Conservation (phyloP, 1,284 basidiomycete genomes). For the Stereum hirsutum region DNA sequence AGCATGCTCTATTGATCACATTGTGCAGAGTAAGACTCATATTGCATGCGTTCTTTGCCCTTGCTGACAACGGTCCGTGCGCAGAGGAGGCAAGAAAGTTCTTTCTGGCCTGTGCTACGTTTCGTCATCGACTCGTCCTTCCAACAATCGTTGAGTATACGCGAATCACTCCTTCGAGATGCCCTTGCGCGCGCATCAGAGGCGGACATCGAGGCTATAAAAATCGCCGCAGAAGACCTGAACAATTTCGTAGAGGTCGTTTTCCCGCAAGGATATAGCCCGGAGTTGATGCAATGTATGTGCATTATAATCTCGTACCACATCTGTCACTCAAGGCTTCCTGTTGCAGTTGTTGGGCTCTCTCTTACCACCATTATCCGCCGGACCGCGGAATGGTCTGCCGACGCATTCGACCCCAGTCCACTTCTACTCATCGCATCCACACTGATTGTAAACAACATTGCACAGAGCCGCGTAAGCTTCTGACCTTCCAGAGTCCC, state of each 20-base stretch:
- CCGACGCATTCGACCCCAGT: constrained; percentile 40
- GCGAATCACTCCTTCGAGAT: constrained; percentile 48
- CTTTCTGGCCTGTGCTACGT: constrained; percentile 46
- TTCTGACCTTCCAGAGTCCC: not conserved
- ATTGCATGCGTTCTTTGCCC: not conserved
- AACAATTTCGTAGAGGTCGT: constrained; percentile 34
- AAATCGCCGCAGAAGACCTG: constrained; percentile 46
- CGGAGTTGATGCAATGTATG: constrained; percentile 44
- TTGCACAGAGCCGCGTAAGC: constrained; percentile 44
- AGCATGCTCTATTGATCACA: constrained; percentile 43
- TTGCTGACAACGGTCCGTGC: not conserved
- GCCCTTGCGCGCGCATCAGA: constrained; percentile 38
- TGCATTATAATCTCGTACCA: not conserved
- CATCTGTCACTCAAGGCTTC: constrained; percentile 4
- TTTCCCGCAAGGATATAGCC: not conserved
- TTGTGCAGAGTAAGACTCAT: constrained; percentile 40
- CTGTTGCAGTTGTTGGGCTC: constrained; percentile 39
- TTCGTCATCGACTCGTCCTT: constrained; percentile 28
- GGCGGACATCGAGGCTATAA: constrained; percentile 37
- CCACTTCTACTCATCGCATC: constrained; percentile 42
- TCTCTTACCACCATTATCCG: constrained; percentile 43
- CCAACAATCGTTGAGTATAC: constrained; percentile 25
- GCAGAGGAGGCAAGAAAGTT: constrained; percentile 11
- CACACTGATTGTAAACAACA: constrained; percentile 49
- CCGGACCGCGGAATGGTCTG: constrained; percentile 41